Conservation (phyloP, 768 basidiomycete genomes). For the Boletus reticulatus region DNA sequence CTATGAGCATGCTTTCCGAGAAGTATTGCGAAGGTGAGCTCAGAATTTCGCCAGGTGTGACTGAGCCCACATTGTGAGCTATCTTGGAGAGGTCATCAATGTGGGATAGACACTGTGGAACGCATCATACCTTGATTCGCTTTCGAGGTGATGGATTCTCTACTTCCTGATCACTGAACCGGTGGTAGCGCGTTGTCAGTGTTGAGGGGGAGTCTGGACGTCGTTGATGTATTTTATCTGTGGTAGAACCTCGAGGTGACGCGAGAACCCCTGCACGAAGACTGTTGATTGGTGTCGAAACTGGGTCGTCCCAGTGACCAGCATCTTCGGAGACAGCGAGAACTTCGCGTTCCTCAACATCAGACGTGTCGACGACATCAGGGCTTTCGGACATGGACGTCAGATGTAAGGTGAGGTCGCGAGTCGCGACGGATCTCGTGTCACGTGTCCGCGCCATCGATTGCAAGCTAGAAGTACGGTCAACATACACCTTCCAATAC, state of each 20-base stretch:
- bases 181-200: not conserved
- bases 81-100: conserved; percentile 20
- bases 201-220: not conserved
- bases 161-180: conserved; percentile 8
- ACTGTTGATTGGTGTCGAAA: not conserved
- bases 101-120: not conserved
- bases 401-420: not conserved
- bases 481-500: conserved; percentile 18
- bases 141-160: conserved; percentile 34
- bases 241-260: not conserved
- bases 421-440: not conserved
- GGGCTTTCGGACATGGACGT: conserved; percentile 15
- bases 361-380: conserved; percentile 62
- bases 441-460: conserved; percentile 19
- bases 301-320: not conserved
- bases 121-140: conserved; percentile 33
- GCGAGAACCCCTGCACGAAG: not conserved
- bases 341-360: conserved; percentile 56
- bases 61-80: conserved; percentile 5
- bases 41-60: not conserved
- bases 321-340: conserved; percentile 21
- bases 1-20: not conserved
- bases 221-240: not conserved
- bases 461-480: not conserved
- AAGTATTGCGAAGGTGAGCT: not conserved